These are phyloP conservation scores for Kalmanozyma brasiliensis DNA, from an alignment of 1,284 basidiomycete species.

Conservation along the genomic window DNA sequence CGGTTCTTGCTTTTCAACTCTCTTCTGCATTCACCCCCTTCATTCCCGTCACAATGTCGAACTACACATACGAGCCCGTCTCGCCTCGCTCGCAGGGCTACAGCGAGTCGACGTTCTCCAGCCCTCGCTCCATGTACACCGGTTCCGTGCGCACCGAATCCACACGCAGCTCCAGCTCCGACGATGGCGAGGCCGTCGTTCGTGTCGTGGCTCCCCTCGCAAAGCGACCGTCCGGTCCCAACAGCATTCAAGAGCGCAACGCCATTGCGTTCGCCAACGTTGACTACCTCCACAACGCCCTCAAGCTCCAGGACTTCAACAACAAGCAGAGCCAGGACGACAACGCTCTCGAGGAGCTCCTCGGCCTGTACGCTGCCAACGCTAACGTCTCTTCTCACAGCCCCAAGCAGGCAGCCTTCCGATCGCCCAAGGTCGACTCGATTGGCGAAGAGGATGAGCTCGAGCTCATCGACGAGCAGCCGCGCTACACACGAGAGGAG, in stretches of 20 bases:
- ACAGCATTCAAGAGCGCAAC: background rate
- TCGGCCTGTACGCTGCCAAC: constrained; percentile 34
- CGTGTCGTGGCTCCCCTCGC: constrained; percentile 19
- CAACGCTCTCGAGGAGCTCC: constrained; percentile 28
- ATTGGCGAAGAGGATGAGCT: constrained; percentile 38
- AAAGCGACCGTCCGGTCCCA: constrained; percentile 15
- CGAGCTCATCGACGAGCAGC: constrained; percentile 38
- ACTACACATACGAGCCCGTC: constrained; percentile 33
- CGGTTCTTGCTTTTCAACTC: constrained; percentile 7
- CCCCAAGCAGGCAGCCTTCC: constrained; percentile 5
- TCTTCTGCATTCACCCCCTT: background rate
- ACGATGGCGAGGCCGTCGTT: constrained; percentile 22
- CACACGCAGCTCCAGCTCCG: constrained; percentile 27
- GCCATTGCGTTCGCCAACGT: constrained; percentile 22
- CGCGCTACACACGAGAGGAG: constrained; percentile 33
- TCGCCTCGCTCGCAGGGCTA: constrained; percentile 34
- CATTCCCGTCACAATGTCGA: constrained; percentile 17
- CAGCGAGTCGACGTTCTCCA: constrained; percentile 34
- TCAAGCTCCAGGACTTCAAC: constrained; percentile 33
- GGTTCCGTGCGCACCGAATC: constrained; percentile 27
- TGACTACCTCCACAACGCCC: constrained; percentile 36
- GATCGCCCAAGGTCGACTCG: constrained; percentile 24
- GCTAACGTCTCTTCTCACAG: constrained; percentile 10
- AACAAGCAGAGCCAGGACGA: constrained; percentile 8
- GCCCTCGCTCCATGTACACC: constrained; percentile 32